phyloP scores from a whole-genome alignment of 805 yeast species.

The Saccharomycopsis sp. region DNA sequence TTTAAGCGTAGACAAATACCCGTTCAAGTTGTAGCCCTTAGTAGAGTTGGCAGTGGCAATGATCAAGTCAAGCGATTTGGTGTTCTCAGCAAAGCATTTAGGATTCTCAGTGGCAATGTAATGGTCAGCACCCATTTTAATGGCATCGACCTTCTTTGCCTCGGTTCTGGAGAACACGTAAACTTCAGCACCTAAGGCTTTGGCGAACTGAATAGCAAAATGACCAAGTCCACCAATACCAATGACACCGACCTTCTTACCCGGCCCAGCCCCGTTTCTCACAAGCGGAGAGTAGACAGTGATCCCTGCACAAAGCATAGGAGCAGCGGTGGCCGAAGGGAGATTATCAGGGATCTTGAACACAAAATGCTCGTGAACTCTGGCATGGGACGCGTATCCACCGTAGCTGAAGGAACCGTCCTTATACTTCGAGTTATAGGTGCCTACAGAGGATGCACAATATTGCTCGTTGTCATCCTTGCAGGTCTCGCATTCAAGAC shows the following conservation, averaged over 20 bases:
- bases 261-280: slow-evolving; percentile 44
- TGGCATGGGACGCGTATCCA: slow-evolving; percentile 62
- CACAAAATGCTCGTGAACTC: slow-evolving; percentile 57
- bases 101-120: slow-evolving; percentile 49
- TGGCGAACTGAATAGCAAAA: slow-evolving; percentile 49
- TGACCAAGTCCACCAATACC: slow-evolving; percentile 57
- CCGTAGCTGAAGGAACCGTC: slow-evolving; percentile 51
- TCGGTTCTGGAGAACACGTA: slow-evolving; percentile 47
- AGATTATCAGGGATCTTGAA: slow-evolving; percentile 56
- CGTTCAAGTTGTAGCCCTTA: slow-evolving; percentile 14
- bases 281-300: slow-evolving; percentile 65
- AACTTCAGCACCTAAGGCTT: slow-evolving; percentile 56
- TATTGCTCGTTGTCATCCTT: slow-evolving; percentile 45
- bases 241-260: slow-evolving; percentile 45
- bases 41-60: slow-evolving; percentile 46
- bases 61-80: slow-evolving; percentile 15
- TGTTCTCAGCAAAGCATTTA: slow-evolving; percentile 25
- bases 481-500: slow-evolving; percentile 60
- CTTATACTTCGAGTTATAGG: slow-evolving; percentile 44
- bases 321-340: slow-evolving; percentile 53
- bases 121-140: slow-evolving; percentile 45
- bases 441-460: slow-evolving; percentile 43
- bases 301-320: slow-evolving; percentile 72
- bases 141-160: slow-evolving; percentile 43
- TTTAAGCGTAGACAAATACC: slow-evolving; percentile 34